Base-by-base conservation (phyloP, 306 rosid genomes). In the Cucurbita moschata region DNA sequence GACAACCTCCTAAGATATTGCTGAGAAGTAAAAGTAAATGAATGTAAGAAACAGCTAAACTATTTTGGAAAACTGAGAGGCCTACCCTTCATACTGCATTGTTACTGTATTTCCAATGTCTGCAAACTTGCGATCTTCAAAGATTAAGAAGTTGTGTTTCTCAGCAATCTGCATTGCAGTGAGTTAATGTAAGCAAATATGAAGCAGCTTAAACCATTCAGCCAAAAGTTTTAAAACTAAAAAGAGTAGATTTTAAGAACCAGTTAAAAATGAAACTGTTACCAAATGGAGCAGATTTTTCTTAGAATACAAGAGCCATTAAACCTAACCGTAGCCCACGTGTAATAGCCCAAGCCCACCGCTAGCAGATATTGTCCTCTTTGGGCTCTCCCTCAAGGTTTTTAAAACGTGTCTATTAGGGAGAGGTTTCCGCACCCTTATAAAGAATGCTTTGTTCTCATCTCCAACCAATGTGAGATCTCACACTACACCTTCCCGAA, bases 51-150 rank as follows among this genome's bases (percentile, higher is more conserved):
- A 62, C 56, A 69, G 69, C 44, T 26, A 66, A 78, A 71, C 49
- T 26, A 66, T 38, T 35, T 47, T 76, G 51, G 51, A 53, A 51
- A 72, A 68, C 8, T 23, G 19, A 75, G 19, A 71, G 46, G 50
- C 80, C 75, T 79, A 88, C 98, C 98, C 98, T 86, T 81, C 94
- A 83, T 93, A 88, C 80, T 93, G 97, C 98, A 90, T 87, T 49
- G 96, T 93, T 54, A 90, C 96, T 8, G 96, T 93, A 86, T 87
- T 93, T 35, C 98, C 97, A 63, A 93, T 93, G 78, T 93, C 97
- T 54, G 96, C 98, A 79, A 90, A 93, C 81, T 93, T 93, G 39
- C 96, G 96, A 75, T 93, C 98, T 82, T 93, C 98, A 77, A 90
- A 93, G 86, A 93, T 86, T 54, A 93, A 82, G 88, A 93, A 93